Conservation (phyloP, 2,329 filamentous ascomycete genomes). For the Fusarium praegraminearum region DNA sequence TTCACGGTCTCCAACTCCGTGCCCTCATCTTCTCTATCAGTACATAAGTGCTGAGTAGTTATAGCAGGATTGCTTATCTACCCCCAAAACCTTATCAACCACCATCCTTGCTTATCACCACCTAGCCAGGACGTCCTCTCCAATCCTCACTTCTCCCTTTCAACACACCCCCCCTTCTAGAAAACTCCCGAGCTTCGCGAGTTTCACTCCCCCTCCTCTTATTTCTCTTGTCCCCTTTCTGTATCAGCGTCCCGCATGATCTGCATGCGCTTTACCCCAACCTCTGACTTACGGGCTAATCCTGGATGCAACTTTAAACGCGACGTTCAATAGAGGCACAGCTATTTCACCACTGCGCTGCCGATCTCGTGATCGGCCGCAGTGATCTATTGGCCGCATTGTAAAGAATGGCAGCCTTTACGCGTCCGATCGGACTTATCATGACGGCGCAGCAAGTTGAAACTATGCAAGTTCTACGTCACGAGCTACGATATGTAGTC, state of each 20-base stretch:
- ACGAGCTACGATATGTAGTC: neutral
- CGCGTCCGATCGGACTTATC: conserved; percentile 11
- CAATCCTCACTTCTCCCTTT: conserved; percentile 12
- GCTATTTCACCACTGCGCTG: conserved; percentile 1
- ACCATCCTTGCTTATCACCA: conserved; percentile 29
- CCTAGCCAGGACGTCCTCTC: conserved; percentile 1
- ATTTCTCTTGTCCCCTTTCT: conserved; percentile 5
- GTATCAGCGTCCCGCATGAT: conserved; percentile 24
- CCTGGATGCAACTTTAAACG: conserved; percentile 18
- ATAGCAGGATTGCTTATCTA: conserved; percentile 17
- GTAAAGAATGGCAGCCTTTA: conserved; percentile 11
- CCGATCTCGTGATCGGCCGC: conserved; percentile 39
- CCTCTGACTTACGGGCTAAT: conserved; percentile 19
- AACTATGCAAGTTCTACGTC: conserved; percentile 6
- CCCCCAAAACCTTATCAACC: conserved; percentile 30
- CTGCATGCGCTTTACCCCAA: conserved; percentile 26
- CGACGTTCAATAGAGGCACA: conserved; percentile 18
- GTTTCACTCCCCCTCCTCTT: conserved; percentile 19
- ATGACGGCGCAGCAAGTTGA: neutral
- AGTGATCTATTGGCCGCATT: conserved; percentile 15
- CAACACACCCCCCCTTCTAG: conserved; percentile 30
- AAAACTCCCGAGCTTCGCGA: conserved; percentile 10
- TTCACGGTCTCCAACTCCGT: conserved; percentile 24
- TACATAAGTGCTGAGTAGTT: neutral
- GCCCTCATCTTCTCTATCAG: conserved; percentile 11